Evolutionary conservation across 306 rosid genomes (phyloP).

Genomic region (Rosa rugosa): DNA sequence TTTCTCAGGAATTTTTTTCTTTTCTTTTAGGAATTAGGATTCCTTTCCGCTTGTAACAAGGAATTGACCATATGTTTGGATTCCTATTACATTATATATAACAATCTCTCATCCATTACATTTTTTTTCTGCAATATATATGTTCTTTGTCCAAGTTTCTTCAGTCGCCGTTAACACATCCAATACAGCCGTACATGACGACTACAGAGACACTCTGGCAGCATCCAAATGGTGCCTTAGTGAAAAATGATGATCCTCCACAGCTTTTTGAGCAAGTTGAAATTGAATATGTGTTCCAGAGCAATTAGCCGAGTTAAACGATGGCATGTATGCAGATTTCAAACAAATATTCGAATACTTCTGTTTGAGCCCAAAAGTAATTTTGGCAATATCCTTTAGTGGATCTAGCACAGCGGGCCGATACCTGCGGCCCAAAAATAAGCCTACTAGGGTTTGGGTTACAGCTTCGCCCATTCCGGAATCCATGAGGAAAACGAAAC

Average conservation of each 20-base stretch:
- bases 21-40: background rate
- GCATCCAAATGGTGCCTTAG: slow-evolving; percentile 46
- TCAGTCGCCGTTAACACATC: background rate
- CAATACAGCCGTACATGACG: slow-evolving; percentile 36
- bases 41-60: background rate
- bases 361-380: too few species aligned
- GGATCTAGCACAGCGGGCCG: too few species aligned
- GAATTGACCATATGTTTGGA: background rate
- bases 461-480: too few species aligned
- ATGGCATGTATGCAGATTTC: slow-evolving; percentile 74
- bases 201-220: slow-evolving; percentile 54
- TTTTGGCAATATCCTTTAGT: too few species aligned
- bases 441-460: too few species aligned
- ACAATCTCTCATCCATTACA: background rate
- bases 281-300: slow-evolving; percentile 85
- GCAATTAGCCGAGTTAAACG: slow-evolving; percentile 60
- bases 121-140: background rate
- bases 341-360: slow-evolving; percentile 62
- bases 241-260: slow-evolving; percentile 32
- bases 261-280: slow-evolving; percentile 67
- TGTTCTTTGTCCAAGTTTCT: background rate
- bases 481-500: too few species aligned
- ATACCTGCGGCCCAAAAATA: too few species aligned
- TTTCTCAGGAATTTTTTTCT: background rate
- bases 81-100: background rate